Evolutionary conservation across 768 basidiomycete species (phyloP), one percentile per base, ranked within the genome.

Genomic region (Basidioascus undulatus): DNA sequence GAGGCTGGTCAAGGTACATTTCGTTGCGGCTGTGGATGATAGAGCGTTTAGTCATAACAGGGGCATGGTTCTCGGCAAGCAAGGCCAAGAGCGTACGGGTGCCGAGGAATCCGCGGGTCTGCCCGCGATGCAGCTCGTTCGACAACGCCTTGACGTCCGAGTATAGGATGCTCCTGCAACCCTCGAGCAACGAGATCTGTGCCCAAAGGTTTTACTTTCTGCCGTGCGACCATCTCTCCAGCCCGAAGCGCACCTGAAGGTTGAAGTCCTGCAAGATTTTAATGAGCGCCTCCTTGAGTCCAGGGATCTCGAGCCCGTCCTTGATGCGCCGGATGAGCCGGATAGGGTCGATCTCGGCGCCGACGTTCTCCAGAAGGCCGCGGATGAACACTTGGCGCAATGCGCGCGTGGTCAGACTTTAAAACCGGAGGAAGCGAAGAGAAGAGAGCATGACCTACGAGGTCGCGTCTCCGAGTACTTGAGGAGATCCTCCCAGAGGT

Each of bases 201-300:
- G 10, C 3, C 4, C 16, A 8, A 10, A 35, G 24, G n/a, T 16
- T 2, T 15, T 37, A 0, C 21, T 6, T 0, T 9, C 23, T n/a
- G 25, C 7, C 5, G 7, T n/a, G 24, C 9, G 37, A 3, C 7
- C 16, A 35, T 13, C 13, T 11, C 4, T 19, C 19, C 10, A 16
- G 9, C 19, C 12, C 3, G 3, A 5, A 2, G 44, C 55, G 24
- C 32, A 61, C 62, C 50, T 65, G 89, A 6, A 96, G 62, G 53
- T 94, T 83, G 54, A 87, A 92, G 53, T 92, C 87, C 47, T 89
- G 84, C 37, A 98, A 60, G 40, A 98, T 94, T 67, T 92, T 96
- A 62, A 96, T 81, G 26, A 96, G 60, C 4, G 89, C 86, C 37
- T 76, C 74, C 55, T 92, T 87, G 44, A 98, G 65, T 1, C 89